A percentile compares a stretch with the other conserved stretches of the same genome.
Conservation (phyloP, 2,329 filamentous ascomycete genomes). For the Stemphylium beticola region DNA sequence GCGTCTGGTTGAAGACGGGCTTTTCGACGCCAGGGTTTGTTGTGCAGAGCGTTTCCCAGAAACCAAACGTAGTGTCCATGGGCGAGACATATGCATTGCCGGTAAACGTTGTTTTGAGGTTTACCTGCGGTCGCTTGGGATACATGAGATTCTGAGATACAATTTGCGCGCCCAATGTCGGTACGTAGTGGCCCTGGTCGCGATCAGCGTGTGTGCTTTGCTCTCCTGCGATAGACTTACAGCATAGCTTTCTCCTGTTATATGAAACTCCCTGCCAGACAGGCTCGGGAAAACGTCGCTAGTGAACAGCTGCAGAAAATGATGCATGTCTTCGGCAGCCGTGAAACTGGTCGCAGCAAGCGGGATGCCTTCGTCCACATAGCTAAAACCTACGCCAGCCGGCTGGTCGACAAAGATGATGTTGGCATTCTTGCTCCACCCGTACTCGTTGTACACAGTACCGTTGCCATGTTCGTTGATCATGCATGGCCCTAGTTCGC, state of each 20-base stretch:
- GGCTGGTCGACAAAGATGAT: constrained; percentile 50
- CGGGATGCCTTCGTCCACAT: constrained; percentile 45
- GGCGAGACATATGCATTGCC: constrained; percentile 57
- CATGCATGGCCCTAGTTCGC: constrained; percentile 48
- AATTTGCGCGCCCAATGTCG: constrained; percentile 53
- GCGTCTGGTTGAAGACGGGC: constrained; percentile 55
- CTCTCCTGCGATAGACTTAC: constrained; percentile 34
- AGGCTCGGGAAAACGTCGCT: constrained; percentile 54
- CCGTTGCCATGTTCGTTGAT: constrained; percentile 49
- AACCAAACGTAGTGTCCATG: constrained; percentile 51
- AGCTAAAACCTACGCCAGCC: constrained; percentile 49
- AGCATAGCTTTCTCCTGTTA: constrained; percentile 59
- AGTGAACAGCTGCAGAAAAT: constrained; percentile 58
- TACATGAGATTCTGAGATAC: constrained; percentile 53
- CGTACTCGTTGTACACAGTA: constrained; percentile 48
- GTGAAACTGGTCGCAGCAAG: constrained; percentile 50
- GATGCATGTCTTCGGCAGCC: constrained; percentile 57
- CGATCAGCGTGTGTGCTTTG: neutral
- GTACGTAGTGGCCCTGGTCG: constrained; percentile 56
- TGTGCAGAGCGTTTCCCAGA: constrained; percentile 57
- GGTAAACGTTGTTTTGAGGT: constrained; percentile 54
- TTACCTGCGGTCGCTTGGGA: constrained; percentile 51
- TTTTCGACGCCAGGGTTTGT: constrained; percentile 52
- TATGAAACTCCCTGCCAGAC: constrained; percentile 50
- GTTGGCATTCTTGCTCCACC: constrained; percentile 48